phyloP scores from a whole-genome alignment of 306 rosid genomes.

The Dalbergia cochinchinensis region DNA sequence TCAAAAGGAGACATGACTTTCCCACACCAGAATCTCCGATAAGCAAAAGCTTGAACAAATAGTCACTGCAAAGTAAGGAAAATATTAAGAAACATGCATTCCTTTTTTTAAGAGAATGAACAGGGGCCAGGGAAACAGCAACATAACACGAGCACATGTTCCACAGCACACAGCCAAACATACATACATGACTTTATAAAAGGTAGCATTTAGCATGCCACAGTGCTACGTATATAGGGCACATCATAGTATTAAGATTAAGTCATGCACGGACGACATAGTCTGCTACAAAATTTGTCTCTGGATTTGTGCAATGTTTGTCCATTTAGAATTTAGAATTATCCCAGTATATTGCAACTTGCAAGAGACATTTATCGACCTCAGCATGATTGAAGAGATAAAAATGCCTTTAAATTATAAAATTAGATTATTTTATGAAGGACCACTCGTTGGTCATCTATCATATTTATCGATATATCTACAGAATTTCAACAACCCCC shows the following conservation, averaged over 20 bases:
- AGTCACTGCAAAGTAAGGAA: slow-evolving; percentile 69
- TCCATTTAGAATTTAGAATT: slow-evolving; percentile 14
- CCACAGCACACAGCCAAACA: slow-evolving; percentile 17
- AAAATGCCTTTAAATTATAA: not conserved
- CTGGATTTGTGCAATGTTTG: not conserved
- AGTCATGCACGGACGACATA: slow-evolving; percentile 37
- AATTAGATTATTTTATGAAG: not conserved
- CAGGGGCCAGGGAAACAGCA: not conserved
- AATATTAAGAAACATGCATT: slow-evolving; percentile 15
- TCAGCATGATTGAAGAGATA: slow-evolving; percentile 17
- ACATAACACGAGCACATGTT: slow-evolving; percentile 31
- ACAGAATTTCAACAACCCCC: slow-evolving; percentile 31
- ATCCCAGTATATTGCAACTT: not conserved
- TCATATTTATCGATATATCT: slow-evolving; percentile 33
- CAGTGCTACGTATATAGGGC: not conserved
- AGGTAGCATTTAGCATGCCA: slow-evolving; percentile 14
- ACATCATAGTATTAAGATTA: not conserved
- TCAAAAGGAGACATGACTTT: slow-evolving; percentile 96
- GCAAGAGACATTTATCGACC: not conserved
- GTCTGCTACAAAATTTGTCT: slow-evolving; percentile 10
- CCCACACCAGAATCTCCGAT: slow-evolving; percentile 99
- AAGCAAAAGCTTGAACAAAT: slow-evolving; percentile 94
- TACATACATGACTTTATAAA: slow-evolving; percentile 26
- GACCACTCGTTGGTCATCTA: slow-evolving; percentile 23
- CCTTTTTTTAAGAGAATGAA: slow-evolving; percentile 20